A percentile compares a stretch with the other conserved stretches of the same genome.
phyloP scores from a whole-genome alignment of 805 yeast species.

The Yarrowia hollandica region DNA sequence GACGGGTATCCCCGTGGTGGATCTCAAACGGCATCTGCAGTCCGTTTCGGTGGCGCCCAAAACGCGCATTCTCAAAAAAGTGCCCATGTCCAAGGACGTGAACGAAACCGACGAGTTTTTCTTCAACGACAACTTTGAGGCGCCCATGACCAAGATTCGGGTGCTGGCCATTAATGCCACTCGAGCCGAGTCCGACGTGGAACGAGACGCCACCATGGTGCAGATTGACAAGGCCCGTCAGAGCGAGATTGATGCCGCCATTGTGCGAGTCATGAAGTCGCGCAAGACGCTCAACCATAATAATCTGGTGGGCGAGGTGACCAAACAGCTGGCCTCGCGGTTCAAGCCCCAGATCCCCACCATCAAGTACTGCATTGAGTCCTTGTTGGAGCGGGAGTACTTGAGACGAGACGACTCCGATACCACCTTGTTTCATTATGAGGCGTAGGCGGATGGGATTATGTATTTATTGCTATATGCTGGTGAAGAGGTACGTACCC shows the following conservation, averaged over 20 bases:
- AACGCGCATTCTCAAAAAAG: slow-evolving; percentile 69
- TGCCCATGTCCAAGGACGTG: slow-evolving; percentile 73
- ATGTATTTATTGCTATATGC: no score
- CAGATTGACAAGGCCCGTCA: slow-evolving; percentile 62
- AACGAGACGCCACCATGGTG: slow-evolving; percentile 52
- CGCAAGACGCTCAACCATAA: slow-evolving; percentile 61
- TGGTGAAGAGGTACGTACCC: no score
- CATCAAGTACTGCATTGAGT: slow-evolving; percentile 72
- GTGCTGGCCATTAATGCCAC: slow-evolving; percentile 63
- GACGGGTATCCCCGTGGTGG: slow-evolving; percentile 72
- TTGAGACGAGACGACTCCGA: slow-evolving; percentile 67
- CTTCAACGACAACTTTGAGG: slow-evolving; percentile 66
- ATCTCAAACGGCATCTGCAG: slow-evolving; percentile 72
- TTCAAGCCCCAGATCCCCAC: slow-evolving; percentile 68
- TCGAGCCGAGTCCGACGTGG: slow-evolving; percentile 55
- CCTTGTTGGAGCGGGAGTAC: slow-evolving; percentile 77
- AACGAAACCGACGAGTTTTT: slow-evolving; percentile 61
- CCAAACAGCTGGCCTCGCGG: slow-evolving; percentile 57
- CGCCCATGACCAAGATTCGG: slow-evolving; percentile 68
- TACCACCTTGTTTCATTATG: slow-evolving; percentile 60
- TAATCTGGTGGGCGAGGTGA: slow-evolving; percentile 64
- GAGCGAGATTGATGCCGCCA: slow-evolving; percentile 76
- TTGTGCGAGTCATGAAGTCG: slow-evolving; percentile 83
- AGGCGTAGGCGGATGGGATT: no score
- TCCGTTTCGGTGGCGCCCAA: slow-evolving; percentile 84